These are phyloP conservation scores for Quercus gilva DNA, from an alignment of 306 rosid genomes.

Conservation along the genomic window DNA sequence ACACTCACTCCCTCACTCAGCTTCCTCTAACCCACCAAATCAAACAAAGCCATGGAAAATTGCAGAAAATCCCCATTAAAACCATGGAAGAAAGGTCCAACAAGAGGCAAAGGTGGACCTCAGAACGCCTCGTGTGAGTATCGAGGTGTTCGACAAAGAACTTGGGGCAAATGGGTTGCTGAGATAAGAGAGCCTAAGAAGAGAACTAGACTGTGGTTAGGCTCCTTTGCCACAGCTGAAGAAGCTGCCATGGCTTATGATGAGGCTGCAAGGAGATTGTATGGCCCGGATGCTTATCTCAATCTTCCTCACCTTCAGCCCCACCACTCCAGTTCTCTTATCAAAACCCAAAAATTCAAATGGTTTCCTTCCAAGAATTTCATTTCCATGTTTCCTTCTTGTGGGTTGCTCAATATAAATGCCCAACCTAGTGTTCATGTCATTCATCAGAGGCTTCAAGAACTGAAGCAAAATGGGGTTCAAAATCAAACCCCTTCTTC, in stretches of 20 bases:
- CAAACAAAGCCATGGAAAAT: slow-evolving; percentile 53
- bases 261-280: slow-evolving; percentile 89
- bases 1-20: slow-evolving; percentile 24
- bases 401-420: slow-evolving; percentile 73
- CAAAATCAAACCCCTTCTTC: slow-evolving; percentile 35
- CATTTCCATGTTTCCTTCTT: slow-evolving; percentile 81
- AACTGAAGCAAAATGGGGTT: slow-evolving; percentile 58
- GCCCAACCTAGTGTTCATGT: slow-evolving; percentile 96
- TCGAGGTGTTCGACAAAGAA: slow-evolving; percentile 90
- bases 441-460: slow-evolving; percentile 87
- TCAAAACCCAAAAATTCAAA: slow-evolving; percentile 62
- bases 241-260: slow-evolving; percentile 99
- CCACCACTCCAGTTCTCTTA: slow-evolving; percentile 24
- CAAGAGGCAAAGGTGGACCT: slow-evolving; percentile 97
- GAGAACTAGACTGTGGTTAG: slow-evolving; percentile 93
- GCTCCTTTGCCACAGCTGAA: slow-evolving; percentile 93
- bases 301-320: slow-evolving; percentile 86
- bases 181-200: slow-evolving; percentile 97
- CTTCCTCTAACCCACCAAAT: slow-evolving; percentile 5
- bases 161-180: slow-evolving; percentile 99
- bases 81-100: slow-evolving; percentile 98
- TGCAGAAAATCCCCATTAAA: slow-evolving; percentile 65
- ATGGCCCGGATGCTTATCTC: slow-evolving; percentile 91
- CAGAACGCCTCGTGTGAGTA: slow-evolving; percentile 82
- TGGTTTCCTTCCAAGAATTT: slow-evolving; percentile 93